Evolutionary conservation across 306 rosid species (phyloP).

Genomic region (Herpetospermum pedunculosum): DNA sequence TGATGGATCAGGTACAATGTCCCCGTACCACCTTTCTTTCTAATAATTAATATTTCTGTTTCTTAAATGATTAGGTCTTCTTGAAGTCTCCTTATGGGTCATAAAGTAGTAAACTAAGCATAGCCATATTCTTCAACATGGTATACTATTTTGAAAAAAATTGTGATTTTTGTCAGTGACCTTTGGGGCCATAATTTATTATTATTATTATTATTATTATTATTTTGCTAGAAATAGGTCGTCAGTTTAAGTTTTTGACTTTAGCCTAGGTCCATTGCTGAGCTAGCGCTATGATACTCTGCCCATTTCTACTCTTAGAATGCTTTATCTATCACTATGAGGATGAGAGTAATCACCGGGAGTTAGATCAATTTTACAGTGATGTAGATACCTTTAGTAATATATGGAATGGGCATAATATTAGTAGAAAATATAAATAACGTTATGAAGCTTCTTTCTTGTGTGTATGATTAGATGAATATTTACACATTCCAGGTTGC

Average conservation of each 20-base stretch:
- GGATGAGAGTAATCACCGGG: not conserved
- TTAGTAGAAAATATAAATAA: not conserved
- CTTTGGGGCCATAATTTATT: not conserved
- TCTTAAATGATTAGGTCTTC: not conserved
- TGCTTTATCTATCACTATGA: not conserved
- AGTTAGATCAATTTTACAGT: not conserved
- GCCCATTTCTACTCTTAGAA: not conserved
- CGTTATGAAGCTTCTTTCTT: not conserved
- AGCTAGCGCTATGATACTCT: not conserved
- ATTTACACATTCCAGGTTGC: conserved; percentile 59
- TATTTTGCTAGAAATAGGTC: not conserved
- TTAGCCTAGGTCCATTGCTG: not conserved
- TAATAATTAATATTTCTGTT: not conserved
- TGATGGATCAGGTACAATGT: not conserved
- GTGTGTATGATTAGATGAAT: not conserved
- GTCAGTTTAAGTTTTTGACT: not conserved
- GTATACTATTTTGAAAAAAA: not conserved
- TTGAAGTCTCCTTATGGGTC: not conserved
- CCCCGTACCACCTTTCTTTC: not conserved
- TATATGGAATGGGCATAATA: not conserved
- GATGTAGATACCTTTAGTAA: not conserved
- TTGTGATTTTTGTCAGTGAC: not conserved
- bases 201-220: too few species aligned
- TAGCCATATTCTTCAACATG: not conserved
- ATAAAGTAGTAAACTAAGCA: not conserved